Percentiles rank a stretch among this genome's conserved stretches.
Evolutionary conservation across 2,329 filamentous ascomycete genomes (phyloP).

Genomic region (Epichloe aotearoae): DNA sequence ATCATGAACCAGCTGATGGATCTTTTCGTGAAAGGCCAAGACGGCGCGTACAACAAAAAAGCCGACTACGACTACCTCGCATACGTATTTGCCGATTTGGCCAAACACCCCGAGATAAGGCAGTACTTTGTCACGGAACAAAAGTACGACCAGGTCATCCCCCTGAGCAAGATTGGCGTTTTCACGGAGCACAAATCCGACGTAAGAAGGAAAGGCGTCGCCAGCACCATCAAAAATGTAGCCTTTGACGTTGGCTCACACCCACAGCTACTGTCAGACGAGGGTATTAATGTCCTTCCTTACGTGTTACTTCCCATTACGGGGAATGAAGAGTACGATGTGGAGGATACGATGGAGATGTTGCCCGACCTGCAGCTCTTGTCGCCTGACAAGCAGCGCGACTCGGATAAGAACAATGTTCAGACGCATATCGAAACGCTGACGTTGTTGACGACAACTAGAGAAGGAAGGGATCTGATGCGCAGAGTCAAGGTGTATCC

Average conservation of each 20-base stretch:
- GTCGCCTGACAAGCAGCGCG: constrained; percentile 77
- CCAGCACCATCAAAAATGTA: constrained; percentile 87
- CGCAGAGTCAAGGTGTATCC: constrained; percentile 74
- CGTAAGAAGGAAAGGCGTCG: constrained; percentile 84
- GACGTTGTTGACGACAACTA: constrained; percentile 67
- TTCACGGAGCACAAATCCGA: constrained; percentile 84
- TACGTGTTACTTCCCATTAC: constrained; percentile 83
- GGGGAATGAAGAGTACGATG: constrained; percentile 74
- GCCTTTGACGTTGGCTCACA: constrained; percentile 72
- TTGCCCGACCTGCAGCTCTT: constrained; percentile 80
- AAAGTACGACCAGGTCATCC: constrained; percentile 70
- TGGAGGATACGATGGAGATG: constrained; percentile 79
- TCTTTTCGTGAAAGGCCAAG: constrained; percentile 85
- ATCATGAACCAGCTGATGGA: constrained; percentile 88
- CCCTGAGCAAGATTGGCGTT: constrained; percentile 80
- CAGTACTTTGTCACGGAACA: constrained; percentile 63
- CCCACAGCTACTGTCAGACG: constrained; percentile 52
- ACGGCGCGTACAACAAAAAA: constrained; percentile 67
- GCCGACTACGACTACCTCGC: constrained; percentile 87
- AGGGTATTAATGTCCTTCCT: constrained; percentile 68
- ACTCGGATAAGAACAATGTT: constrained; percentile 62
- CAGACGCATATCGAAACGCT: constrained; percentile 84
- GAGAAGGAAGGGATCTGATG: constrained; percentile 60
- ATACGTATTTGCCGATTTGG: constrained; percentile 87
- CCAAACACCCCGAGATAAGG: constrained; percentile 64